Evolutionary conservation across 306 rosid species (phyloP).

Genomic region (Pachyrhizus erosus): DNA sequence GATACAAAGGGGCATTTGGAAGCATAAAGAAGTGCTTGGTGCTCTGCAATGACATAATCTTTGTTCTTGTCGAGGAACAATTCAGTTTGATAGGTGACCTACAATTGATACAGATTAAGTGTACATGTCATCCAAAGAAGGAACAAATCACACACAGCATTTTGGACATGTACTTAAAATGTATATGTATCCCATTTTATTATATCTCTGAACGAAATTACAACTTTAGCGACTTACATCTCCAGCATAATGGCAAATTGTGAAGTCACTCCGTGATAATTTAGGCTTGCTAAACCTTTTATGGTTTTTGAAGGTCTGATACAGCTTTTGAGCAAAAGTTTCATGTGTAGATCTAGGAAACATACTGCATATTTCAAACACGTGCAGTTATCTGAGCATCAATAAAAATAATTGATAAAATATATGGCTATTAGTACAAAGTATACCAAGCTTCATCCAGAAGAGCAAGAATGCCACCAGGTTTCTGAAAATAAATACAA

Average conservation of each 20-base stretch:
- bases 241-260: constrained; percentile 91
- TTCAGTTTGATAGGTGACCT: constrained; percentile 92
- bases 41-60: constrained; percentile 92
- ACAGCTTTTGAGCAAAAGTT: constrained; percentile 85
- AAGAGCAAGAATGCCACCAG: constrained; percentile 93
- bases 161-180: constrained; percentile 25
- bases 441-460: constrained; percentile 86
- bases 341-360: constrained; percentile 91
- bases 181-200: constrained; percentile 10
- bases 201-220: neutral
- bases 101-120: constrained; percentile 44
- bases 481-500: constrained; percentile 68
- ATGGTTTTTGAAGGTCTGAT: constrained; percentile 85
- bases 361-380: constrained; percentile 70
- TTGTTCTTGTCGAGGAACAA: constrained; percentile 92
- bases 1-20: constrained; percentile 76
- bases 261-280: constrained; percentile 75
- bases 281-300: constrained; percentile 82
- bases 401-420: neutral
- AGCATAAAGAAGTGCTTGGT: constrained; percentile 77
- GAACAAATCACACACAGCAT: constrained; percentile 3
- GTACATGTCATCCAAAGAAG: constrained; percentile 11
- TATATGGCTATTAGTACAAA: neutral
- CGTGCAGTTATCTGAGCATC: constrained; percentile 29
- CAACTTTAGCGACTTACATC: constrained; percentile 64